Evolutionary conservation across 768 basidiomycete genomes (phyloP), one percentile per base, ranked within the genome.

Genomic region (Xanthoconium purpureum): DNA sequence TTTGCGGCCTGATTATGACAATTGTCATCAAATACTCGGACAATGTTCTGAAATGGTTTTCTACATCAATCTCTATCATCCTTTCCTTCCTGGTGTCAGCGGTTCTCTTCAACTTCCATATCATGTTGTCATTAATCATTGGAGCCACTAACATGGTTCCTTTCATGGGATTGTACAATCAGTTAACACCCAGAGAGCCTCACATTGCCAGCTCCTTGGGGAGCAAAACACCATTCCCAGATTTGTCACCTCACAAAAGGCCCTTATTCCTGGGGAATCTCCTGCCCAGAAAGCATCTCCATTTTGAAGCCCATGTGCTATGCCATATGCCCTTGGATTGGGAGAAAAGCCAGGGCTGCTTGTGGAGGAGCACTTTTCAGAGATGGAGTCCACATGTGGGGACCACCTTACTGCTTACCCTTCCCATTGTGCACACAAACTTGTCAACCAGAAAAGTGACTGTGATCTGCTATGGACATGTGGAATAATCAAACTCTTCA

Each of bases 31-130:
- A 95, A 71, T 96, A 98, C 68, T 90, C 91, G 54, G 93, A 94
- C 73, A 98, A 97, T 70, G 92, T 91, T 63, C 78, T 92, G 66
- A 96, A 97, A 70, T 96, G 96, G n/a, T 99, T 99, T 66, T 97
- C 96, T 5, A 99, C 96, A 2, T 89, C 86, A 59, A 80, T 98
- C 42, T 90, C 89, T 59, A 99, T 98, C 74, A 85, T 98, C 55
- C 76, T 98, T 39, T 95, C 94, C 50, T 99, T 96, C 84, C 82
- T 96, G 56, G 93, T 94, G 2, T 91, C 89, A 44, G 92, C 98
- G 60, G 83, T 83, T 30, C 81, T 98, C 44, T 99, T 99, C 76
- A 82, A 91, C 67, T 97, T 96, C 72, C 76, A 78, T 36, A 89
- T 98, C 68, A 96, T 95, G 3, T 80, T 84, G 12, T 83, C 87